phyloP scores from a whole-genome alignment of 2,329 filamentous ascomycete genomes.

The Exophiala alcalophila region DNA sequence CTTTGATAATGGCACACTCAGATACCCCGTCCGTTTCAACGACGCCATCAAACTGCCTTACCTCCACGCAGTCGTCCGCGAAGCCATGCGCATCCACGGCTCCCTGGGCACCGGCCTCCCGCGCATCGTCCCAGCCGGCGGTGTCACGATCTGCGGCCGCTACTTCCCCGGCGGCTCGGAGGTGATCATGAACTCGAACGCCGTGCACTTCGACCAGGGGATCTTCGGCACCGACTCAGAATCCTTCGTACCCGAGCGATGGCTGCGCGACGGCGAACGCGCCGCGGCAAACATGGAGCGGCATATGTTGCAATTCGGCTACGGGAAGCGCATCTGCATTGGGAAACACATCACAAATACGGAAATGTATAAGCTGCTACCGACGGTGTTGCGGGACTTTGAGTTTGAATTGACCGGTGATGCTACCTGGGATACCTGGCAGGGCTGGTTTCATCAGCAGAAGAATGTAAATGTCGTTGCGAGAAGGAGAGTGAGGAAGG shows the following conservation, averaged over 20 bases:
- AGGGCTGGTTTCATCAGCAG: conserved; percentile 23
- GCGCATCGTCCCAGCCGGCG: conserved; percentile 47
- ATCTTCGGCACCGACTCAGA: conserved; percentile 49
- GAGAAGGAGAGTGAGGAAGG: conserved; percentile 10
- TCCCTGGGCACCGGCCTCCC: conserved; percentile 50
- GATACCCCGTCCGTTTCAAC: conserved; percentile 18
- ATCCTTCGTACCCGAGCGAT: conserved; percentile 48
- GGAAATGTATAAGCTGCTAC: conserved; percentile 32
- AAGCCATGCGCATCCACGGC: conserved; percentile 52
- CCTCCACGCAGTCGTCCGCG: conserved; percentile 53
- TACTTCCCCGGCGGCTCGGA: conserved; percentile 38
- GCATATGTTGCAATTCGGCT: conserved; percentile 25
- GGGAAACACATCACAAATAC: conserved; percentile 29
- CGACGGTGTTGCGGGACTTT: conserved; percentile 22
- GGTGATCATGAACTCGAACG: conserved; percentile 38
- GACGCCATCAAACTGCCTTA: conserved; percentile 37
- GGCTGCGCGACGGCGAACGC: conserved; percentile 33
- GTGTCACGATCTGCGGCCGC: conserved; percentile 36
- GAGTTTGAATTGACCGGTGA: conserved; percentile 17
- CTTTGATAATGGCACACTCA: conserved; percentile 13
- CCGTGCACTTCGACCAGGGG: conserved; percentile 39
- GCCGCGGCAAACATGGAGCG: conserved; percentile 23
- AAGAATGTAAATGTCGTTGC: conserved; percentile 19
- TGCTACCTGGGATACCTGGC: conserved; percentile 16
- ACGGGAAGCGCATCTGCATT: conserved; percentile 28